Evolutionary conservation across 495 filamentous ascomycete species (phyloP), one percentile per base, ranked within the genome.

Genomic region (Annulohypoxylon nitens): DNA sequence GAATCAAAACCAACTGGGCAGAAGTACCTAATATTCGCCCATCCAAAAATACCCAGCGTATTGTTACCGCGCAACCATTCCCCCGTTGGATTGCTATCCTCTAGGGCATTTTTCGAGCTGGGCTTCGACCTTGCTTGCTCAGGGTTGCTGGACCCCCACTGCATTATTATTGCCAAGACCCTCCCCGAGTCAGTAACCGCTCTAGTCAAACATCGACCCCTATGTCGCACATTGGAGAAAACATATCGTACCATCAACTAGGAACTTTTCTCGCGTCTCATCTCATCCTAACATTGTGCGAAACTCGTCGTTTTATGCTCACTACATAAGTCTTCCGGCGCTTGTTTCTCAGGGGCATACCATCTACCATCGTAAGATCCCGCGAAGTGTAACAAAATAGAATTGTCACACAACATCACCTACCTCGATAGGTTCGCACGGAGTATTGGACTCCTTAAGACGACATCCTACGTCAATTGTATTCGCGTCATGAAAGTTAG

Each of bases 161-260:
- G 39, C 67, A 37, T 63, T 36, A 47, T 58, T n/a, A 37, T 12
- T 51, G 67, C 67, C 61, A 70, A 70, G 67, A 51, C 20, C 7
- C 2, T 25, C 20, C 5, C 14, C 43, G 61, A 65, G 16, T 61
- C 62, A 71, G 61, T 66, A 65, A 53, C 53, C 62, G 62, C 69
- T 64, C 47, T 37, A 33, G 50, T 61, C 36, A 39, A 34, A 45
- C 25, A 25, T 39, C 39, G 8, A 25, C 53, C 45, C 33, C 60
- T 39, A 63, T 26, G 18, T 48, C 14, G 48, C 26, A 47, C 16
- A 36, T 47, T 9, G 36, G 26, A 62, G 41, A 37, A 45, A 61
- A 6, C 33, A 16, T 1, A 30, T 64, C 60, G 34, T 36, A 51
- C 60, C 26, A 63, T 51, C 26, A 20, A 63, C 30, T 64, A 41